These are phyloP conservation scores for Pelargonium fulgidum DNA, from an alignment of 441 rosid species.

Conservation along the genomic window DNA sequence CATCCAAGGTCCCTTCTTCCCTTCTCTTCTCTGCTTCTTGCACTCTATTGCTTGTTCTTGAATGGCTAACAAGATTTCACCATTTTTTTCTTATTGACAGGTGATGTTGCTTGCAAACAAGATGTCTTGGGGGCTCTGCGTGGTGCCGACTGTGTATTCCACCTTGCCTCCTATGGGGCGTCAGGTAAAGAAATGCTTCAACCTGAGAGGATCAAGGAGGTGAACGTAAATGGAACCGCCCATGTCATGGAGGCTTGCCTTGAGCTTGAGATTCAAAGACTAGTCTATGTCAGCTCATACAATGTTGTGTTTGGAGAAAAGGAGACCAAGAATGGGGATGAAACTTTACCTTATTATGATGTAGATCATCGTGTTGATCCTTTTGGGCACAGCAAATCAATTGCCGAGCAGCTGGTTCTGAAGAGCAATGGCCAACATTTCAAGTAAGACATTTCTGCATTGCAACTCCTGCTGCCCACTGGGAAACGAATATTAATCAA, in stretches of 20 bases:
- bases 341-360: slow-evolving; percentile 66
- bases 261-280: slow-evolving; percentile 54
- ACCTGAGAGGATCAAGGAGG: slow-evolving; percentile 64
- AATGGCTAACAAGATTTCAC: too few species aligned
- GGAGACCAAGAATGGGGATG: slow-evolving; percentile 74
- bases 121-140: slow-evolving; percentile 65
- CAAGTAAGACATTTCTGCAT: slow-evolving; percentile 39
- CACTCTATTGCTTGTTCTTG: too few species aligned
- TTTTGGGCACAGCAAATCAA: slow-evolving; percentile 66
- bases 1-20: slow-evolving; percentile 48
- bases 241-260: slow-evolving; percentile 63
- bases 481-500: too few species aligned
- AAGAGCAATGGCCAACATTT: slow-evolving; percentile 63
- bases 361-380: slow-evolving; percentile 68
- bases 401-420: slow-evolving; percentile 79
- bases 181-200: slow-evolving; percentile 92
- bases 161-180: slow-evolving; percentile 86
- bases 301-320: slow-evolving; percentile 90
- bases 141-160: slow-evolving; percentile 73
- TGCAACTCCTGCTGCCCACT: neutral
- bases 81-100: slow-evolving; percentile 29
- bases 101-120: slow-evolving; percentile 47
- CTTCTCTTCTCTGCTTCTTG: neutral
- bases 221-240: slow-evolving; percentile 75
- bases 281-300: slow-evolving; percentile 76